Base-by-base conservation (phyloP, 2,329 filamentous ascomycete genomes). In the Penicillium sp. region DNA sequence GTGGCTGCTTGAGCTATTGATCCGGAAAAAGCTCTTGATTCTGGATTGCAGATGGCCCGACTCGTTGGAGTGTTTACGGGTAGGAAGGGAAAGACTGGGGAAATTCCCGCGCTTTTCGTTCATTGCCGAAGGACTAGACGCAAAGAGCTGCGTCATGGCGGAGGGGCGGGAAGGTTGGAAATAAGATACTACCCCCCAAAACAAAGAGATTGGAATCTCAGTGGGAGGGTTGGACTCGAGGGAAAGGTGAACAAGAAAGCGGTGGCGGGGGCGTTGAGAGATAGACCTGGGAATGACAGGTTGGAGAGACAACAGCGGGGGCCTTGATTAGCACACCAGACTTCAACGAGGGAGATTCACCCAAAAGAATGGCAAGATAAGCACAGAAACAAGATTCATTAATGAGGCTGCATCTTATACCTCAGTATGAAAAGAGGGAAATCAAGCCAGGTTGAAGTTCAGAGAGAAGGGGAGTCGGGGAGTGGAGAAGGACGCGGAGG, bases 1-100 rank as follows among this genome's bases (percentile, higher is more conserved):
- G 62, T 77, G 78, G 69, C 75, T 80, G 62, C 76, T 76, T 55
- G 76, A 79, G 69, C 80, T 86, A 71, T 81, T 85, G 74, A 88
- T 87, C 70, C 86, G 84, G 75, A 88, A 88, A 75, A 88, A 88
- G 72, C 87, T 88, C 78, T 85, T 87, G 76, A 88, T 85, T 73
- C 84, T 85, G 62, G 86, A 84, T 39, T 84, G 84, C 57, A 86
- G 78, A 68, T 86, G 83, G 63, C 68, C 69, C 4, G 72, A 72
- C 31, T 77, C 74, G 61, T 73, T 72, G 50, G 72, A 68, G 55
- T 79, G 75, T 63, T 80, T 80, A 66, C 76, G 78, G 49, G 76
- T 74, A 13, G 75, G 69, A 47, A 79, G 72, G 33, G 77, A 78
- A 37, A 80, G 70, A 64, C 75, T 69, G 55, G 77, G 73, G 62